phyloP scores from a whole-genome alignment of 106 monocot species.

The Platanthera zijinensis region DNA sequence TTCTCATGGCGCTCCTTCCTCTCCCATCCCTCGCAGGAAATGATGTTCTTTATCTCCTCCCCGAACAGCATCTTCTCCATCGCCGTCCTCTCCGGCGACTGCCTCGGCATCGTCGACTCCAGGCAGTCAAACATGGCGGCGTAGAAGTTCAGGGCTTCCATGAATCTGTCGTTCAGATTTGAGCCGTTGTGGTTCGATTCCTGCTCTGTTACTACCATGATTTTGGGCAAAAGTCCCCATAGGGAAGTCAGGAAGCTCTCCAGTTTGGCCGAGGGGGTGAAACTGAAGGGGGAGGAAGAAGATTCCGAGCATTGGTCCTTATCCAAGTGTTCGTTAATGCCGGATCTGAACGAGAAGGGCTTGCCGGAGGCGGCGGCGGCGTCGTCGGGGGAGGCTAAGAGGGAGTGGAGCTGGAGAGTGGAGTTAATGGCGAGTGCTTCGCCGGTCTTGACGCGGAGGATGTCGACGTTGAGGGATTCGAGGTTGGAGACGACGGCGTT shows the following conservation, averaged over 20 bases:
- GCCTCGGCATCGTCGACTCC: constrained; percentile 35
- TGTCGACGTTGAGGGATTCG: constrained; percentile 40
- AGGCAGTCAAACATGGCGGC: constrained; percentile 86
- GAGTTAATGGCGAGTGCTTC: constrained; percentile 62
- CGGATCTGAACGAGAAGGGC: not conserved
- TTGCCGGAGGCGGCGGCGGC: not conserved
- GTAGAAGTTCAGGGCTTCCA: constrained; percentile 86
- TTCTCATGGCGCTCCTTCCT: constrained; percentile 70
- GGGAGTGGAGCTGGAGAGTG: constrained; percentile 42
- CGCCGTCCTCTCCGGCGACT: constrained; percentile 32
- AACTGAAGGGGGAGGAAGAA: constrained; percentile 13
- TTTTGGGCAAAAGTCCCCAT: constrained; percentile 56
- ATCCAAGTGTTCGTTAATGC: constrained; percentile 23
- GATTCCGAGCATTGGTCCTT: constrained; percentile 29
- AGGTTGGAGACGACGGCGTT: constrained; percentile 27
- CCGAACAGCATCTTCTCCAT: constrained; percentile 63
- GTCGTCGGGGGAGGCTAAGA: constrained; percentile 29
- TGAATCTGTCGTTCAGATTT: constrained; percentile 52
- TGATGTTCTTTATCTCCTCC: constrained; percentile 63
- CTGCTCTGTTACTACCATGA: constrained; percentile 72
- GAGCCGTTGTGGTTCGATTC: constrained; percentile 70
- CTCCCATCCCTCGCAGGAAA: constrained; percentile 63
- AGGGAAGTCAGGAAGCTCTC: constrained; percentile 42
- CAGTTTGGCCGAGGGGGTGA: constrained; percentile 14
- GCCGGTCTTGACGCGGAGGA: constrained; percentile 53